Conservation (phyloP, 129 eudicot genomes). For the Sambucus nigra region DNA sequence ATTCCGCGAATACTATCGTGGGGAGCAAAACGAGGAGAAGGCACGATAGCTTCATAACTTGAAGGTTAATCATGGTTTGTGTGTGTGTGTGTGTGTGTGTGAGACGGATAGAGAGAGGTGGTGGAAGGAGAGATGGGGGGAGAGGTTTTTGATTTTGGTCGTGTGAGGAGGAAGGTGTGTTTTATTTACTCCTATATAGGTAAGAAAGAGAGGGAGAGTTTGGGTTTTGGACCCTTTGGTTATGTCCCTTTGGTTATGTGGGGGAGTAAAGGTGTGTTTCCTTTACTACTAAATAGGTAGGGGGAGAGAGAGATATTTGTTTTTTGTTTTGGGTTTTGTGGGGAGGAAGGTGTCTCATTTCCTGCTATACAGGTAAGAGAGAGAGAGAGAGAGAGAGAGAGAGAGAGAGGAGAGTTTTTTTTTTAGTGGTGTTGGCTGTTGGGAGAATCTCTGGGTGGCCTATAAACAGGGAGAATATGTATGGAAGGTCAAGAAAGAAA, state of each 20-base stretch:
- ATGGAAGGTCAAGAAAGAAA: constrained; percentile 2
- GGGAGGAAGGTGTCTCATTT: neutral
- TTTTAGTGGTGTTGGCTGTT: neutral
- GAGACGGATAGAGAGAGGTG: neutral
- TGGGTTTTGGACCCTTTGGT: no score
- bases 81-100: neutral
- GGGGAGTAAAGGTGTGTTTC: no score
- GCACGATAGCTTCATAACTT: neutral
- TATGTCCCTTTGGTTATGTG: no score
- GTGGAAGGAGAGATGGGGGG: neutral
- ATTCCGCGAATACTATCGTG: constrained; percentile 20
- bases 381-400: neutral
- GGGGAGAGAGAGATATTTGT: no score
- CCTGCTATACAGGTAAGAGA: neutral
- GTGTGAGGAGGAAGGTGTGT: neutral
- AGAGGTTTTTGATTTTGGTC: neutral
- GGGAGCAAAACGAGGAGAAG: constrained; percentile 27
- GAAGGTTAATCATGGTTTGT: constrained; percentile 13
- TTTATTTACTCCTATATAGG: neutral
- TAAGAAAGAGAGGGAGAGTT: neutral
- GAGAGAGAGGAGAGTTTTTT: no score
- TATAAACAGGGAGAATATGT: neutral
- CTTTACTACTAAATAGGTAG: no score
- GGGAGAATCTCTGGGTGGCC: neutral
- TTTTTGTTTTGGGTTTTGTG: no score